Conservation (phyloP, 352 stramenopile genomes). For the Globisporangium orthogonon region DNA sequence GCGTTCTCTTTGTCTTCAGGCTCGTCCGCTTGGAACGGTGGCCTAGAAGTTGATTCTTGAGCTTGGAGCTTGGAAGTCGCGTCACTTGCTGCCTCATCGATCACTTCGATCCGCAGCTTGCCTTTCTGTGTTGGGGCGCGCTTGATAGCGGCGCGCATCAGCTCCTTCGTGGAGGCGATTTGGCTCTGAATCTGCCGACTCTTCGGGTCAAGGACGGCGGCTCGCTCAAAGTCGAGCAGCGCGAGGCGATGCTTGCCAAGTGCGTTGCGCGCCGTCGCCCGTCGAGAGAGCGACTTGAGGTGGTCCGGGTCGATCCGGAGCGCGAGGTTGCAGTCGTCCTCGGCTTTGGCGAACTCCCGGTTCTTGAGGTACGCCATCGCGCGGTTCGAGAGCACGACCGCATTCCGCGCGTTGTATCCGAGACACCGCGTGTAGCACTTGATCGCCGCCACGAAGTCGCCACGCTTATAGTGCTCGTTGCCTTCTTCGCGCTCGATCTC, state of each 20-base stretch:
- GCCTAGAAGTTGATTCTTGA: not conserved
- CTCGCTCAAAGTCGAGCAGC: slow-evolving; percentile 73
- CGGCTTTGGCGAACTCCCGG: slow-evolving; percentile 77
- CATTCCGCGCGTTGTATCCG: slow-evolving; percentile 61
- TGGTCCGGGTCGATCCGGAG: slow-evolving; percentile 76
- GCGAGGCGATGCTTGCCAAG: slow-evolving; percentile 83
- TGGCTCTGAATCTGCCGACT: slow-evolving; percentile 69
- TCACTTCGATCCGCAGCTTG: slow-evolving; percentile 39
- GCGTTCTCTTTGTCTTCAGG: slow-evolving; percentile 9
- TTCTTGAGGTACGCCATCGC: slow-evolving; percentile 90
- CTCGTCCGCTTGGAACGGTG: not conserved
- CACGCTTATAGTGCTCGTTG: slow-evolving; percentile 87
- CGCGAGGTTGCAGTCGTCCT: slow-evolving; percentile 85
- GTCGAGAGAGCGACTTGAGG: slow-evolving; percentile 79
- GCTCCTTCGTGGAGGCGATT: slow-evolving; percentile 47
- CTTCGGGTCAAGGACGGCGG: slow-evolving; percentile 53
- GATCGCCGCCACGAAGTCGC: slow-evolving; percentile 84
- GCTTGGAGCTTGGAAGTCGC: not conserved
- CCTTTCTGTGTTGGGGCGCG: slow-evolving; percentile 38
- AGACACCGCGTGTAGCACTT: slow-evolving; percentile 87
- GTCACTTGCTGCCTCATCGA: slow-evolving; percentile 5
- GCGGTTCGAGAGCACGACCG: slow-evolving; percentile 84
- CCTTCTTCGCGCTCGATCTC: slow-evolving; percentile 87
- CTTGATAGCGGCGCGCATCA: slow-evolving; percentile 63
- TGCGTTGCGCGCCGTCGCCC: slow-evolving; percentile 82